Conservation (phyloP, 1,139 yeast genomes). For the Arxiozyma bovina region DNA sequence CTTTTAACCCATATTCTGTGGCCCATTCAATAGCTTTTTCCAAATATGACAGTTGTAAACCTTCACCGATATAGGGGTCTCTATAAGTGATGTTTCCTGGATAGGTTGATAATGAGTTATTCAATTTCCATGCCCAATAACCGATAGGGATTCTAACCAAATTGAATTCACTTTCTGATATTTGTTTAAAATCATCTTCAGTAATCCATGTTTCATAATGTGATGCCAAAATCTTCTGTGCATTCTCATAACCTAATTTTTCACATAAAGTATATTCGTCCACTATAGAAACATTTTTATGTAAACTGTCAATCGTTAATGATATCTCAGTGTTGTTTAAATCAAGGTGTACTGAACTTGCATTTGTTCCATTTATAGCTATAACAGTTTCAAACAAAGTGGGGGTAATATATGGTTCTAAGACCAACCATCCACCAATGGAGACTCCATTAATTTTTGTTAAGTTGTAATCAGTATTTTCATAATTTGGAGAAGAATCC, state of each 20-base stretch:
- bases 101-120: conserved; percentile 17
- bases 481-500: neutral
- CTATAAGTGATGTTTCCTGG: conserved; percentile 17
- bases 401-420: conserved; percentile 61
- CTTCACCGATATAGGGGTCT: conserved; percentile 54
- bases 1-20: conserved; percentile 39
- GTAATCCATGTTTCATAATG: conserved; percentile 52
- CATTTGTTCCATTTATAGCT: neutral
- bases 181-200: conserved; percentile 44
- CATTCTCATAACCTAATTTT: conserved; percentile 40
- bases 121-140: conserved; percentile 53
- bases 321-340: neutral
- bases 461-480: neutral
- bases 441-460: conserved; percentile 38
- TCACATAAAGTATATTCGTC: conserved; percentile 52
- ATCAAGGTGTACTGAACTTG: neutral
- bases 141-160: conserved; percentile 60
- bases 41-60: conserved; percentile 41
- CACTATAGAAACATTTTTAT: conserved; percentile 21
- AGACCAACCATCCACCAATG: conserved; percentile 58
- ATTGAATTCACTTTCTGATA: conserved; percentile 45
- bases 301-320: conserved; percentile 1
- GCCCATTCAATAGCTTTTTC: conserved; percentile 53
- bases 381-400: conserved; percentile 34
- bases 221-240: conserved; percentile 35